Percentiles rank a stretch among this genome's conserved stretches.
These are phyloP conservation scores for Xylaria venustula DNA, from an alignment of 495 filamentous ascomycete species.

Conservation along the genomic window DNA sequence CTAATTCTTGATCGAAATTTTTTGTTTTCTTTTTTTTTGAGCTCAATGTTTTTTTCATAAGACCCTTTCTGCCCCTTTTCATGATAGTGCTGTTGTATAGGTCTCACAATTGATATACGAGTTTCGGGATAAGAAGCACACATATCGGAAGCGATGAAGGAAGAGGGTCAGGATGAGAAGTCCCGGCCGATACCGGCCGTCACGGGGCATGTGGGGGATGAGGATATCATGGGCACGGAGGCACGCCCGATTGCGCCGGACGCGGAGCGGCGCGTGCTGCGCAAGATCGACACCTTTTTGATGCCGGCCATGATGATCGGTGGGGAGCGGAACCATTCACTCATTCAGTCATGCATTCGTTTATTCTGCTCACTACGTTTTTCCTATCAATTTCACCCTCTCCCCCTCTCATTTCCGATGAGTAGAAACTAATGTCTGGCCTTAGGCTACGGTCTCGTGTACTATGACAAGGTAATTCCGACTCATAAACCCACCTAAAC, in stretches of 20 bases:
- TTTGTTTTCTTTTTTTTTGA: no score
- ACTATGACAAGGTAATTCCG: slow-evolving; percentile 80
- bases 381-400: no score
- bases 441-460: slow-evolving; percentile 61
- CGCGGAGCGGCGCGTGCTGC: slow-evolving; percentile 53
- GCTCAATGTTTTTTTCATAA: no score
- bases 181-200: background rate
- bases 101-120: no score
- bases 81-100: no score
- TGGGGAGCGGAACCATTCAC: slow-evolving; percentile 10
- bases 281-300: slow-evolving; percentile 70
- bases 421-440: background rate
- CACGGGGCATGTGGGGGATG: background rate
- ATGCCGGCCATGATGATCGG: slow-evolving; percentile 72
- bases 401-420: background rate
- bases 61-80: no score
- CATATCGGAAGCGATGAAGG: no score
- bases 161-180: background rate
- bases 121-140: no score
- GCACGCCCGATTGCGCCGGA: slow-evolving; percentile 43
- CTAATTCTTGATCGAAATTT: no score
- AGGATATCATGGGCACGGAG: background rate
- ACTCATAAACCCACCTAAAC: no score
- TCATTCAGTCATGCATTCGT: no score
- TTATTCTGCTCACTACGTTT: no score